Percentiles rank a stretch among this genome's conserved stretches.
These are phyloP conservation scores for Macadamia integrifolia DNA, from an alignment of 164 flowering plant genomes.

Conservation along the genomic window DNA sequence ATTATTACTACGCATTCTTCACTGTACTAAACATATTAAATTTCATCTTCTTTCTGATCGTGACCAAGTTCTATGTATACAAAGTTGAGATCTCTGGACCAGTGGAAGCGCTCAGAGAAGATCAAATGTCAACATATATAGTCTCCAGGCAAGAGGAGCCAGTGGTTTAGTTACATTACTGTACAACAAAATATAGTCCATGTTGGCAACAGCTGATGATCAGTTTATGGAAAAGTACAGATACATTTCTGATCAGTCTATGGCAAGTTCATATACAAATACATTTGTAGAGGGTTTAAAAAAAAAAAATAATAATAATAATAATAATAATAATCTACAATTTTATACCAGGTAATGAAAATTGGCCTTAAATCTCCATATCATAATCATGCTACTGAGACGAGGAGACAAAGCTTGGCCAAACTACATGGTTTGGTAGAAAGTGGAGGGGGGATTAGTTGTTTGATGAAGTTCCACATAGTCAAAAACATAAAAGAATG, in stretches of 20 bases:
- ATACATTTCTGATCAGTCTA: no score
- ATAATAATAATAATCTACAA: no score
- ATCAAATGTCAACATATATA: slow-evolving; percentile 8
- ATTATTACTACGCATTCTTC: slow-evolving; percentile 55
- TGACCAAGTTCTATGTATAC: slow-evolving; percentile 44
- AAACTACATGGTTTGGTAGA: slow-evolving; percentile 30
- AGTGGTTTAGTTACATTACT: background rate
- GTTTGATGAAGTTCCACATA: no score
- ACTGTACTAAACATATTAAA: slow-evolving; percentile 44
- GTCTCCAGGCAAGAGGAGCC: background rate
- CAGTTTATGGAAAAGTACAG: no score
- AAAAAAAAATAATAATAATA: no score
- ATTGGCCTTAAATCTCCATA: slow-evolving; percentile 45
- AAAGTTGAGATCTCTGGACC: slow-evolving; percentile 63
- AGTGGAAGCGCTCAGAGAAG: slow-evolving; percentile 36
- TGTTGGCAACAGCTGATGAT: background rate
- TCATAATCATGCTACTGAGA: slow-evolving; percentile 44
- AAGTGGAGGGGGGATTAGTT: slow-evolving; percentile 8
- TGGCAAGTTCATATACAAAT: no score
- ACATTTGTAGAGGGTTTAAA: no score
- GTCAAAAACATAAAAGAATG: no score
- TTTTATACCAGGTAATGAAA: slow-evolving; percentile 25
- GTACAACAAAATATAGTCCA: no score
- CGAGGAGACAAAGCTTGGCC: slow-evolving; percentile 36
- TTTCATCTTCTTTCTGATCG: slow-evolving; percentile 40